A percentile compares a stretch with the other conserved stretches of the same genome.
Conservation (phyloP, 768 basidiomycete genomes). For the Leccinum sublutescens region DNA sequence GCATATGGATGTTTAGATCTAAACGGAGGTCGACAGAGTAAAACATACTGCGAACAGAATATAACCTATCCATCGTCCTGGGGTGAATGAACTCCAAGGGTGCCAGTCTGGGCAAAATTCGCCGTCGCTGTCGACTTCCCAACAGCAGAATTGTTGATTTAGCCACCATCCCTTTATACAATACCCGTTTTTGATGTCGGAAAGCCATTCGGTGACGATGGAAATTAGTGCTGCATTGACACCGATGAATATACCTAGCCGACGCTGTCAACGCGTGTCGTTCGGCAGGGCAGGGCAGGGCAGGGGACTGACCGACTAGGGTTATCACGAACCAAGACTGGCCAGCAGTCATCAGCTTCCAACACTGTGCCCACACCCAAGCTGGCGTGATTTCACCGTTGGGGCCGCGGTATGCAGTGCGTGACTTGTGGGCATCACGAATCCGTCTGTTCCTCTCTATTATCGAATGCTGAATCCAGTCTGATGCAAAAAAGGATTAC, state of each 20-base stretch:
- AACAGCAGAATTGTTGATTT: constrained; percentile 97
- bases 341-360: constrained; percentile 61
- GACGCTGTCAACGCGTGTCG: constrained; percentile 3
- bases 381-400: constrained; percentile 49
- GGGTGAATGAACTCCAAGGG: constrained; percentile 74
- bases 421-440: constrained; percentile 45
- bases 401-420: constrained; percentile 46
- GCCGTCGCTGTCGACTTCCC: constrained; percentile 86
- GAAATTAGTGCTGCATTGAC: constrained; percentile 90
- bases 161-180: constrained; percentile 98
- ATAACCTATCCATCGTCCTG: constrained; percentile 82
- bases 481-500: constrained; percentile 38
- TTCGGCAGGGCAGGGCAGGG: neutral
- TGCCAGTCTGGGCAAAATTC: constrained; percentile 91
- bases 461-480: constrained; percentile 97
- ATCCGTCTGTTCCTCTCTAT: constrained; percentile 81
- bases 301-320: constrained; percentile 71
- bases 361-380: constrained; percentile 62
- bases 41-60: constrained; percentile 82
- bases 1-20: constrained; percentile 3
- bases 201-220: constrained; percentile 95
- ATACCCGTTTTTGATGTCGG: constrained; percentile 97
- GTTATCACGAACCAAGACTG: constrained; percentile 93
- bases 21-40: constrained; percentile 30
- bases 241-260: constrained; percentile 83